Conservation (phyloP, 2,329 filamentous ascomycete species). For the Colletotrichum sp. region DNA sequence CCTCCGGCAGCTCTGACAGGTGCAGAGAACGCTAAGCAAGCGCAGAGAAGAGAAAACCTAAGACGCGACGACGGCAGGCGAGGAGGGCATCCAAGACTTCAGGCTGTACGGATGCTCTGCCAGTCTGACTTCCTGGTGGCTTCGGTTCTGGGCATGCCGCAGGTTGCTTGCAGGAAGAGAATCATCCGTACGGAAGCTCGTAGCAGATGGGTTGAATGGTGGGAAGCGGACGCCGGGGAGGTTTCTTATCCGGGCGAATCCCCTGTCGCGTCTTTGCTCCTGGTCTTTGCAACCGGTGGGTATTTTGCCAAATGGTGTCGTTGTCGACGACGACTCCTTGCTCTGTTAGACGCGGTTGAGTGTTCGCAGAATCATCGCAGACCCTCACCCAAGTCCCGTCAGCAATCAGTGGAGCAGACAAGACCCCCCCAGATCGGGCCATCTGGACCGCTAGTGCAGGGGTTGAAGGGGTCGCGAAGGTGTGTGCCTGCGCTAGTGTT, state of each 20-base stretch:
- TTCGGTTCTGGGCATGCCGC: background rate
- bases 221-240: background rate
- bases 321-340: background rate
- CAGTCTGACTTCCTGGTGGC: background rate
- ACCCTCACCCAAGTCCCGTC: background rate
- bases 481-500: constrained; percentile 25
- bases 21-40: background rate
- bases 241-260: background rate
- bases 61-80: background rate
- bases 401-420: background rate
- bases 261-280: background rate
- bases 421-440: constrained; percentile 12
- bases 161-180: background rate
- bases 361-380: background rate
- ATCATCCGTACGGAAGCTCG: background rate
- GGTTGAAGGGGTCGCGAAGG: background rate
- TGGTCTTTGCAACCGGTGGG: background rate
- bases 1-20: constrained; percentile 4
- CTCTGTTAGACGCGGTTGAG: background rate
- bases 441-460: constrained; percentile 11
- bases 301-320: background rate
- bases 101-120: background rate
- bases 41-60: background rate
- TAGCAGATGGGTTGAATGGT: background rate
- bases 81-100: background rate